Conservation (phyloP, 805 yeast genomes). For the Metschnikowia henanensis region DNA sequence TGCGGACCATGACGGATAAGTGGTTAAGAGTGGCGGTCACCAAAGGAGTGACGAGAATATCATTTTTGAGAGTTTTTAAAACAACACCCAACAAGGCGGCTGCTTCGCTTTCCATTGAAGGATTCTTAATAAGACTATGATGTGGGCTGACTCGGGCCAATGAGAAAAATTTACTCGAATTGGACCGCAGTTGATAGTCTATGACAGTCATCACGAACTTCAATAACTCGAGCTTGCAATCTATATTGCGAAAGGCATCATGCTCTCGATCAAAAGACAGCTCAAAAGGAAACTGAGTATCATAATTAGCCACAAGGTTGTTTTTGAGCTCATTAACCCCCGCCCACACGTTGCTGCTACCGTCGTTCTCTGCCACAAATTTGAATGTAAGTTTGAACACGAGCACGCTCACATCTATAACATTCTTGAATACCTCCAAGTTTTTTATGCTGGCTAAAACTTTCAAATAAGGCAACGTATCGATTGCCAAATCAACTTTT, state of each 20-base stretch:
- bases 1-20: constrained; percentile 58
- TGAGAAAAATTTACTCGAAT: constrained; percentile 41
- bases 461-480: constrained; percentile 35
- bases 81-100: constrained; percentile 61
- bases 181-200: constrained; percentile 47
- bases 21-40: constrained; percentile 71
- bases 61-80: constrained; percentile 54
- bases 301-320: constrained; percentile 61
- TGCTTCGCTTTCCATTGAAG: constrained; percentile 65
- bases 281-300: constrained; percentile 51
- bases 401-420: constrained; percentile 37
- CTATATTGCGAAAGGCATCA: constrained; percentile 50
- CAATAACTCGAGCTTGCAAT: constrained; percentile 65
- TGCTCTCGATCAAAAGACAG: constrained; percentile 48
- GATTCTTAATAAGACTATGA: constrained; percentile 64
- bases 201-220: constrained; percentile 59
- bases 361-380: constrained; percentile 48
- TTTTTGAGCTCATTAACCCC: constrained; percentile 55
- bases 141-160: constrained; percentile 49
- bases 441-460: constrained; percentile 29
- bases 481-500: constrained; percentile 41
- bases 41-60: constrained; percentile 51
- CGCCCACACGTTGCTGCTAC: constrained; percentile 52
- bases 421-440: constrained; percentile 29
- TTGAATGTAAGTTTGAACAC: constrained; percentile 46